These are phyloP conservation scores for Beauveria brongniartii DNA, from an alignment of 2,329 filamentous ascomycete genomes.

Conservation along the genomic window DNA sequence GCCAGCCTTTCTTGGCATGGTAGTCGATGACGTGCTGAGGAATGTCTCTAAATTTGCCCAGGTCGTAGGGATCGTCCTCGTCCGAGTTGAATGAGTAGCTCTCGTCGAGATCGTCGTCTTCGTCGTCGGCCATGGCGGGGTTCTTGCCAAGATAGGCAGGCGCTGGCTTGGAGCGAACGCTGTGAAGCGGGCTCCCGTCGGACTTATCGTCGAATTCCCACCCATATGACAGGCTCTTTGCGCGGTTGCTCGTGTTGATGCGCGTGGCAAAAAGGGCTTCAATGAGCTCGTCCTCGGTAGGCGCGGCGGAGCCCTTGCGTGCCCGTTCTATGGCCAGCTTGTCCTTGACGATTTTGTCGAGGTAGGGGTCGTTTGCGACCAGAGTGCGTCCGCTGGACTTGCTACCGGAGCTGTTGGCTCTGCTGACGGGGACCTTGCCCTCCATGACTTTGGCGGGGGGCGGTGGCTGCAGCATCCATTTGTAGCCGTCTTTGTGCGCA, in stretches of 20 bases:
- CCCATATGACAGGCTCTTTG: conserved; percentile 31
- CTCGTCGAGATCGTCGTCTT: conserved; percentile 20
- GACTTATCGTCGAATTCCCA: conserved; percentile 23
- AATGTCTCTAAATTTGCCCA: too few relatives aligned
- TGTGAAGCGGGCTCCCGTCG: conserved; percentile 21
- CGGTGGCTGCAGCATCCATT: conserved; percentile 90
- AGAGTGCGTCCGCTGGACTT: conserved; percentile 39
- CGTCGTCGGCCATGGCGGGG: conserved; percentile 20
- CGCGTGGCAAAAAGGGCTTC: conserved; percentile 31
- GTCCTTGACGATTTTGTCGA: conserved; percentile 36
- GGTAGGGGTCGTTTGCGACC: conserved; percentile 31
- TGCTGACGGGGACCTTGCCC: conserved; percentile 65
- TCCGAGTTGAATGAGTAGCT: not conserved
- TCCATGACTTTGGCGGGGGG: conserved; percentile 88
- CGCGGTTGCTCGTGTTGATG: conserved; percentile 25
- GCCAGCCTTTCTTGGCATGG: conserved; percentile 26
- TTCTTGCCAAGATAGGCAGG: conserved; percentile 21
- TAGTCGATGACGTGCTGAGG: not conserved
- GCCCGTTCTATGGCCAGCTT: conserved; percentile 39
- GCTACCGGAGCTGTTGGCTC: conserved; percentile 51
- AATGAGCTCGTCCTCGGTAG: conserved; percentile 36
- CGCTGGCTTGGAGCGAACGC: conserved; percentile 19
- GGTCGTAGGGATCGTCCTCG: not conserved
- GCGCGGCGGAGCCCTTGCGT: conserved; percentile 29
- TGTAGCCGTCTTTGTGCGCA: conserved; percentile 59